These are phyloP conservation scores for Komagataella ulmi DNA, from an alignment of 805 yeast species.

Conservation along the genomic window DNA sequence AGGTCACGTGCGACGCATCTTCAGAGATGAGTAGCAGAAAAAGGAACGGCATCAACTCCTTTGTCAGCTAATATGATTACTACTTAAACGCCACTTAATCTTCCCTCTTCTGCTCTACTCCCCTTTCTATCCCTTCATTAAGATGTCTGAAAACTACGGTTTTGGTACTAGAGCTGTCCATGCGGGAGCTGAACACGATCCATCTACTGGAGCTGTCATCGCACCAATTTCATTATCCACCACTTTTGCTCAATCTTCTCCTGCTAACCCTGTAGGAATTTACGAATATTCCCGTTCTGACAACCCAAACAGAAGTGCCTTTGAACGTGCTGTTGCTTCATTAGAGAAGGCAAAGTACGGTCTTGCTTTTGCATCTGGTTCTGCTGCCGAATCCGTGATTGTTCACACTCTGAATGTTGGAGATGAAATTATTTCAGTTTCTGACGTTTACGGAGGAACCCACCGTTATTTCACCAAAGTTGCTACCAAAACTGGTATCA, in stretches of 20 bases:
- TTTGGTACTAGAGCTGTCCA: conserved; percentile 81
- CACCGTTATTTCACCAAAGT: conserved; percentile 84
- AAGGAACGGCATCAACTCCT: background rate
- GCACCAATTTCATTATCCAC: conserved; percentile 76
- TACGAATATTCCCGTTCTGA: conserved; percentile 80
- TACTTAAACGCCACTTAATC: conserved; percentile 3
- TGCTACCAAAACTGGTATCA: conserved; percentile 68
- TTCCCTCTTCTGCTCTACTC: conserved; percentile 4
- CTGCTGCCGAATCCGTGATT: conserved; percentile 70
- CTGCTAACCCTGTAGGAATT: conserved; percentile 63
- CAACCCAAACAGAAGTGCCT: conserved; percentile 76
- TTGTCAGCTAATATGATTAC: conserved; percentile 5
- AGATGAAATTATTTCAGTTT: conserved; percentile 65
- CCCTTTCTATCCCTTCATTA: conserved; percentile 8
- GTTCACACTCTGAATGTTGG: conserved; percentile 62
- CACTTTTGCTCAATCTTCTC: conserved; percentile 71
- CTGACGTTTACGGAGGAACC: conserved; percentile 87
- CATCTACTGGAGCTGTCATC: conserved; percentile 75
- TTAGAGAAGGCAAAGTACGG: conserved; percentile 67
- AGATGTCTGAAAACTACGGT: conserved; percentile 12
- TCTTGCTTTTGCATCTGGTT: conserved; percentile 74
- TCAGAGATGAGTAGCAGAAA: background rate
- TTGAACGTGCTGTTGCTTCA: conserved; percentile 68
- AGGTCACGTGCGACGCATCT: background rate
- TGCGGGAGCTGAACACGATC: conserved; percentile 63